These are phyloP conservation scores for Phytophthora meadii DNA, from an alignment of 352 stramenopile genomes.

Conservation along the genomic window DNA sequence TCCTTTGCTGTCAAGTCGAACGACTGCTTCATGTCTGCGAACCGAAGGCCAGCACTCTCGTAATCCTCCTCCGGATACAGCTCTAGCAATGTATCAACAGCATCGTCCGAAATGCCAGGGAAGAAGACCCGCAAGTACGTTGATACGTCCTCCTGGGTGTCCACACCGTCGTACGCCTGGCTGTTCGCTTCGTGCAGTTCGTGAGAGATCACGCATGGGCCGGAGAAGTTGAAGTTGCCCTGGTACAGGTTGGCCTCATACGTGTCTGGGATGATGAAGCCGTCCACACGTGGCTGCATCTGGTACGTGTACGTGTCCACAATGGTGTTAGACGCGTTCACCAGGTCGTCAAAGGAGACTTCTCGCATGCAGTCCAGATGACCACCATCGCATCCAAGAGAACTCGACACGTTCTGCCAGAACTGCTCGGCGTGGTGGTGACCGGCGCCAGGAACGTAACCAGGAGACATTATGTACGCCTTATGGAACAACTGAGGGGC, in stretches of 20 bases:
- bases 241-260: constrained; percentile 39
- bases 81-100: constrained; percentile 19
- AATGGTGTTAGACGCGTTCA: constrained; percentile 6
- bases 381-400: constrained; percentile 23
- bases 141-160: constrained; percentile 22
- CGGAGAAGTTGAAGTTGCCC: constrained; percentile 41
- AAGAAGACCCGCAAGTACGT: constrained; percentile 37
- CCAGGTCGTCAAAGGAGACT: constrained; percentile 12
- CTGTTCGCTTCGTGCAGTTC: constrained; percentile 30
- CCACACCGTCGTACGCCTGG: constrained; percentile 16
- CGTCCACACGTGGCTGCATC: constrained; percentile 34
- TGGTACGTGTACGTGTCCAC: constrained; percentile 32
- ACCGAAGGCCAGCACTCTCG: constrained; percentile 27
- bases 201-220: constrained; percentile 35
- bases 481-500: constrained; percentile 36
- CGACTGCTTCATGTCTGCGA: constrained; percentile 36
- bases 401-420: constrained; percentile 37
- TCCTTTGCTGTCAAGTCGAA: constrained; percentile 30
- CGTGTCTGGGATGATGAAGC: constrained; percentile 36
- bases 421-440: constrained; percentile 37
- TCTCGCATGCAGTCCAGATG: constrained; percentile 37
- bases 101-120: constrained; percentile 31
- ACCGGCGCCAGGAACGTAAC: constrained; percentile 26
- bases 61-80: constrained; percentile 31
- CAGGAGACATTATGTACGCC: constrained; percentile 38